Percentiles rank a stretch among this genome's conserved stretches.
phyloP scores from a whole-genome alignment of 352 stramenopile species.

The Albugo laibachii region DNA sequence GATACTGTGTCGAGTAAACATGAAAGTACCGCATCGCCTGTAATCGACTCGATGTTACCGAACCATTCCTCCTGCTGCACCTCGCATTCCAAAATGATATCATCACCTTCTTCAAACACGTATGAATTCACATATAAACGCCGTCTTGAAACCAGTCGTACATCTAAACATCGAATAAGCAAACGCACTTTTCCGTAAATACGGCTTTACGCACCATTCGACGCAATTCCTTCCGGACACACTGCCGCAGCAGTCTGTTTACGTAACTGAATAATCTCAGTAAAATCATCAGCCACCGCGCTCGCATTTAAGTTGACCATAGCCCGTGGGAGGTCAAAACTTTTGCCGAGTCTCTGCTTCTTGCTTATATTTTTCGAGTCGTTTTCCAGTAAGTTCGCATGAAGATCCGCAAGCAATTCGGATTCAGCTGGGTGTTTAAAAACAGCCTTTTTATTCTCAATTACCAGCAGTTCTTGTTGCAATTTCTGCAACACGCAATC shows the following conservation, averaged over 20 bases:
- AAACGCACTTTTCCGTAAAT: background rate
- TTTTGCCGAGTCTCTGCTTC: no score
- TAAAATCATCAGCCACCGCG: slow-evolving; percentile 34
- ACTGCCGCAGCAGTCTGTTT: background rate
- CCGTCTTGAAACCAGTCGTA: background rate
- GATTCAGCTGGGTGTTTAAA: background rate
- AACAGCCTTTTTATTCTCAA: background rate
- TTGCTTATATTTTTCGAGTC: no score
- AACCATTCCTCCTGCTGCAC: slow-evolving; percentile 50
- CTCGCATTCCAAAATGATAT: slow-evolving; percentile 42
- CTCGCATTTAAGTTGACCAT: background rate
- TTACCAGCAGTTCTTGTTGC: slow-evolving; percentile 16
- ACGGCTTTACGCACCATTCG: background rate
- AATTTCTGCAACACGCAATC: slow-evolving; percentile 27
- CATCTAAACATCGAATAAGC: background rate
- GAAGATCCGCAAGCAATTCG: no score
- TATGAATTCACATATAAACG: slow-evolving; percentile 44
- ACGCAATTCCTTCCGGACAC: background rate
- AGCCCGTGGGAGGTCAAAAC: background rate
- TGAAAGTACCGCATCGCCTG: slow-evolving; percentile 26
- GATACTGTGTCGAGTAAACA: background rate
- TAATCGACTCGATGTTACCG: slow-evolving; percentile 56
- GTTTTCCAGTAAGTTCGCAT: no score
- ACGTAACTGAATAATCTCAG: slow-evolving; percentile 10
- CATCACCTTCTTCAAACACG: slow-evolving; percentile 62